Conservation (phyloP, 192 early-diverging fungal species). For the Coemansia sp. region DNA sequence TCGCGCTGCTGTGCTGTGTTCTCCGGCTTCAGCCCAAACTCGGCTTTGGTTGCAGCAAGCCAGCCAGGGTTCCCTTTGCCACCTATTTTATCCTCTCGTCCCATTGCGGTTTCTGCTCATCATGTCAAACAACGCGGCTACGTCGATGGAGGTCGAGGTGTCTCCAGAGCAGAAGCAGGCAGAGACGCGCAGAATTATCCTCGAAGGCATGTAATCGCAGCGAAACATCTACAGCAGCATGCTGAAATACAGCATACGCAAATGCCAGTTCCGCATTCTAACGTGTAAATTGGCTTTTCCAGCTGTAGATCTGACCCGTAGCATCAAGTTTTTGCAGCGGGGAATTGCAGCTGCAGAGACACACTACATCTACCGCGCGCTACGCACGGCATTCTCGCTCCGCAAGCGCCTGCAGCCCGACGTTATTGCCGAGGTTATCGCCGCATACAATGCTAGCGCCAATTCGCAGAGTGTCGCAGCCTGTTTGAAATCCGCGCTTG, state of each 20-base stretch:
- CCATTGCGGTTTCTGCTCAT: not conserved
- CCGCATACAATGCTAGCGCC: slow-evolving; percentile 35
- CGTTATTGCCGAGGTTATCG: slow-evolving; percentile 59
- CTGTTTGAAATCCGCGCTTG: slow-evolving; percentile 14
- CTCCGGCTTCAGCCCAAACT: not conserved
- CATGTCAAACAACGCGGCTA: slow-evolving; percentile 29
- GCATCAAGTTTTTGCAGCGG: slow-evolving; percentile 76
- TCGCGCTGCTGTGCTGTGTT: not conserved
- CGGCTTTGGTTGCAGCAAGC: no score
- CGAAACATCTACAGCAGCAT: no score
- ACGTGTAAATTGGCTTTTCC: not conserved
- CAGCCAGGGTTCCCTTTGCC: no score
- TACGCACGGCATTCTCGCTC: slow-evolving; percentile 74
- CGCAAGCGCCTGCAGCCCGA: slow-evolving; percentile 71
- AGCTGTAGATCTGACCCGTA: slow-evolving; percentile 79
- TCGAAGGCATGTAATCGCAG: slow-evolving; percentile 48
- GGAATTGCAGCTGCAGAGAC: slow-evolving; percentile 80
- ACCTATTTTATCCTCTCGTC: not conserved
- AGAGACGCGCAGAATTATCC: slow-evolving; percentile 40
- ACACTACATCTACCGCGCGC: slow-evolving; percentile 82
- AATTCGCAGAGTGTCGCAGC: slow-evolving; percentile 17
- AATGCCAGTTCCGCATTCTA: slow-evolving; percentile 5
- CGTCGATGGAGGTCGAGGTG: slow-evolving; percentile 45
- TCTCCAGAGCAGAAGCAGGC: slow-evolving; percentile 41
- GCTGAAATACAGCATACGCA: not conserved